Percentiles rank a stretch among this genome's conserved stretches.
Conservation (phyloP, 2,329 filamentous ascomycete genomes). For the Clonostachys rosea region DNA sequence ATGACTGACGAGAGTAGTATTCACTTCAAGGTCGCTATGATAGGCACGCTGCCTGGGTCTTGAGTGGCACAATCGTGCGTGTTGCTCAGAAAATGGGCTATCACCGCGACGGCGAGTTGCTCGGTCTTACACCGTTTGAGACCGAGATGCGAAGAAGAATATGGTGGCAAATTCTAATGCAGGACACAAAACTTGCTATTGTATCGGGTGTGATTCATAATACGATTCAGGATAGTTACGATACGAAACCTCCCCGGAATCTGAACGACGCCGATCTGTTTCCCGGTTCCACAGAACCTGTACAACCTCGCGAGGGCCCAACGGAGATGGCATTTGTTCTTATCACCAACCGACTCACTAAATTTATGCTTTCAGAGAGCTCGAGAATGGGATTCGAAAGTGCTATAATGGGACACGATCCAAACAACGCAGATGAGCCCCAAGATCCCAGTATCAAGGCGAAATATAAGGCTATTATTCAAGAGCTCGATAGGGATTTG, state of each 20-base stretch:
- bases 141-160: conserved; percentile 63
- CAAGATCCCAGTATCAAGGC: conserved; percentile 21
- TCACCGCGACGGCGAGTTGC: conserved; percentile 53
- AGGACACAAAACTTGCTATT: conserved; percentile 52
- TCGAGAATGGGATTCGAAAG: conserved; percentile 37
- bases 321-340: conserved; percentile 58
- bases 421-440: conserved; percentile 8
- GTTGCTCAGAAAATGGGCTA: conserved; percentile 66
- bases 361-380: conserved; percentile 35
- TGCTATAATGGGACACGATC: conserved; percentile 36
- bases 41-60: conserved; percentile 53
- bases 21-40: conserved; percentile 55
- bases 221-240: conserved; percentile 46
- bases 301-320: conserved; percentile 48
- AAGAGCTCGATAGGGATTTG: conserved; percentile 35
- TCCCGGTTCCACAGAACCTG: conserved; percentile 43
- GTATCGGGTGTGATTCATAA: conserved; percentile 52
- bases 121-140: conserved; percentile 57
- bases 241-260: conserved; percentile 51
- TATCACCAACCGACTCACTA: conserved; percentile 42
- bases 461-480: conserved; percentile 34
- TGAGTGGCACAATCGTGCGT: conserved; percentile 56
- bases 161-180: conserved; percentile 61
- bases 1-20: conserved; percentile 24
- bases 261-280: conserved; percentile 55